Evolutionary conservation across 2,329 filamentous ascomycete species (phyloP).

Genomic region (Alternaria brassicae): DNA sequence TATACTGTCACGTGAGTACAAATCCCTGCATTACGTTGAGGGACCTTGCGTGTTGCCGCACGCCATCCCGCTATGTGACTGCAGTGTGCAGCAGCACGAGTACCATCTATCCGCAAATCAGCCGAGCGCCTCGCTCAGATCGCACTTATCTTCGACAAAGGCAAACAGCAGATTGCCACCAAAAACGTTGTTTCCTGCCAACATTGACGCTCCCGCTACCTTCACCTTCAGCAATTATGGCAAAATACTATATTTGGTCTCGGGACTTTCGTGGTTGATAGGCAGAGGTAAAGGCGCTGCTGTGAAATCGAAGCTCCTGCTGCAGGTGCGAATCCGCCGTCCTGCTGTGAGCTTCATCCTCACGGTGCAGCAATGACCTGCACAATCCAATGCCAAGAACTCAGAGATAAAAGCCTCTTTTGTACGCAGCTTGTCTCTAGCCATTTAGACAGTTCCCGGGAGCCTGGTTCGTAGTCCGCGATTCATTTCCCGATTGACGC

Average conservation of each 20-base stretch:
- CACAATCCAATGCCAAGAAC: not conserved
- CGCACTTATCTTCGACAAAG: not conserved
- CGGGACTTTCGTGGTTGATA: not conserved
- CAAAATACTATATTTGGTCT: not conserved
- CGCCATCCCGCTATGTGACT: not conserved
- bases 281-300: not conserved
- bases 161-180: not conserved
- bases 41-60: not conserved
- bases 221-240: not conserved
- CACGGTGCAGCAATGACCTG: not conserved
- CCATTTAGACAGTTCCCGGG: not conserved
- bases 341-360: not conserved
- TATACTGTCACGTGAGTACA: slow-evolving; percentile 1
- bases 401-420: not conserved
- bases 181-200: not conserved
- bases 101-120: not conserved
- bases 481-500: not conserved
- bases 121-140: not conserved
- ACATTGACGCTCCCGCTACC: not conserved
- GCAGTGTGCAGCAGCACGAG: not conserved
- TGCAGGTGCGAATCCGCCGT: not conserved
- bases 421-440: not conserved
- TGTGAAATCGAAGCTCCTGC: not conserved
- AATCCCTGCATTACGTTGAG: not conserved
- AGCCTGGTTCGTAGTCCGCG: not conserved